Conservation (phyloP, 805 yeast genomes). For the Candida qinlingensis region DNA sequence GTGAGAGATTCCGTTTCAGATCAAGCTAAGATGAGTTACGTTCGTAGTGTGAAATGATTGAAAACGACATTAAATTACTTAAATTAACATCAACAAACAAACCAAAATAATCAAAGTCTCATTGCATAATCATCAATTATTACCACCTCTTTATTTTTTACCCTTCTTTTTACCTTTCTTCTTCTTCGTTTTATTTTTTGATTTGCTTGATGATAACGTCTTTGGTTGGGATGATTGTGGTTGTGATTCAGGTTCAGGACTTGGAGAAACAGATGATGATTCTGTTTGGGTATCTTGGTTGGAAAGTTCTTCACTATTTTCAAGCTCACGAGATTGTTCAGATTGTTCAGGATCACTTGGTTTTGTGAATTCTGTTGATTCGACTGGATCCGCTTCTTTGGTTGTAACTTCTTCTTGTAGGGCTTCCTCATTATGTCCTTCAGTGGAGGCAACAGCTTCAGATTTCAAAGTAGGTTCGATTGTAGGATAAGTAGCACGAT, state of each 20-base stretch:
- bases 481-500: neutral
- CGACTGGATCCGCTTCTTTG: neutral
- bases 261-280: neutral
- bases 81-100: no score
- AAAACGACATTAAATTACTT: no score
- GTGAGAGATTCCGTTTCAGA: no score
- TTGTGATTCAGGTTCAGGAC: neutral
- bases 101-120: no score
- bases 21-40: no score
- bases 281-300: neutral
- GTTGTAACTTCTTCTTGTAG: neutral
- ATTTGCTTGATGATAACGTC: neutral
- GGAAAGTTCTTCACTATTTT: neutral
- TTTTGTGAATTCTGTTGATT: neutral
- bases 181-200: slow-evolving; percentile 4
- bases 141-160: neutral
- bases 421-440: no score
- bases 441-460: no score
- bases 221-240: neutral
- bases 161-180: slow-evolving; percentile 4
- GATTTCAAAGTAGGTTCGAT: no score
- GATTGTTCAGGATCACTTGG: neutral
- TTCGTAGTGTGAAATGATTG: no score
- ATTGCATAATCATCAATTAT: no score
- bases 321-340: neutral